Percentiles rank a stretch among this genome's conserved stretches.
phyloP scores from a whole-genome alignment of 176 grass and related monocot species.

The Juncus effusus region DNA sequence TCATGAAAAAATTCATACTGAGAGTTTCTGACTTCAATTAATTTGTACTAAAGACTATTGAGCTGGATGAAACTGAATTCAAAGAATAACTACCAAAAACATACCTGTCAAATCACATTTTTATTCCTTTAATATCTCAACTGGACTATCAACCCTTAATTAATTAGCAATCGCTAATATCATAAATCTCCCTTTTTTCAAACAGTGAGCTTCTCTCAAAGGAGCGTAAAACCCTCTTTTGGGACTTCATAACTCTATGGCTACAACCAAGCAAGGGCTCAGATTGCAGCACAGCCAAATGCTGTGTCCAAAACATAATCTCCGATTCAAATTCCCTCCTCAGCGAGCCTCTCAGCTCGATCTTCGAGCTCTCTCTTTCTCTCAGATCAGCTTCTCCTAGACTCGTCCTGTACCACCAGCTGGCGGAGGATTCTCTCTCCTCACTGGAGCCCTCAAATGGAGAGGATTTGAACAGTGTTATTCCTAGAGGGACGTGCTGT shows the following conservation, averaged over 20 bases:
- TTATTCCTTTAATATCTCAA: too few relatives aligned
- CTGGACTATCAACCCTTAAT: too few relatives aligned
- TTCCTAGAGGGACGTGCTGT: constrained; percentile 62
- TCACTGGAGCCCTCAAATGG: constrained; percentile 37
- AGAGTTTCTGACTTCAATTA: neutral
- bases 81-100: too few relatives aligned
- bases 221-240: constrained; percentile 72
- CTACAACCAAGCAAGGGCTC: constrained; percentile 63
- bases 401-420: constrained; percentile 73
- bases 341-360: constrained; percentile 53
- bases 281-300: constrained; percentile 81
- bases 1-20: neutral
- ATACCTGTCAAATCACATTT: too few relatives aligned
- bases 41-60: neutral
- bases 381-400: constrained; percentile 88
- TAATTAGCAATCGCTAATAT: neutral
- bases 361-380: constrained; percentile 93
- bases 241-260: constrained; percentile 78
- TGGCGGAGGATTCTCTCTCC: constrained; percentile 84
- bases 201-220: constrained; percentile 82
- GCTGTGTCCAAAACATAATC: constrained; percentile 69
- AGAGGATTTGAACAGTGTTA: constrained; percentile 19
- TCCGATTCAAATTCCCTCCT: constrained; percentile 61
- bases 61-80: neutral
- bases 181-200: constrained; percentile 23